Evolutionary conservation across 768 basidiomycete species (phyloP).

Genomic region (Pilatotrama ljubarskyi): DNA sequence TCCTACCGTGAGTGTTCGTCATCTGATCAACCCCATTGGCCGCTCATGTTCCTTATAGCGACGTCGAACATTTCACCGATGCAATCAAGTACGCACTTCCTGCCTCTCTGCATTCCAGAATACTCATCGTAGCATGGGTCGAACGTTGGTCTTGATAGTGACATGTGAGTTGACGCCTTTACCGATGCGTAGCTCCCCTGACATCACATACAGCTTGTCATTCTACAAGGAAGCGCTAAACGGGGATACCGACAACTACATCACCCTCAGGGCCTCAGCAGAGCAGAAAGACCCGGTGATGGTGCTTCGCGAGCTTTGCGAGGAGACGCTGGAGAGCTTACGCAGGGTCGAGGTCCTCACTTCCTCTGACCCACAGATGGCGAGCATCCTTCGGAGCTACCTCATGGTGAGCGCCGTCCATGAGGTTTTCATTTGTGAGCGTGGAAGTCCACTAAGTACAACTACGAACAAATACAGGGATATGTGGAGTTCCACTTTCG

Average conservation of each 20-base stretch:
- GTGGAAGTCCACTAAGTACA: neutral
- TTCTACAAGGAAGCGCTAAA: constrained; percentile 24
- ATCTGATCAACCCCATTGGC: neutral
- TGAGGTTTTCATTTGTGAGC: too few relatives aligned
- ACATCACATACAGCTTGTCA: neutral
- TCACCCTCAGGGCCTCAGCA: constrained; percentile 14
- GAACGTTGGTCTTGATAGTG: neutral
- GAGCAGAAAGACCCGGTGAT: neutral
- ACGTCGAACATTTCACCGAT: neutral
- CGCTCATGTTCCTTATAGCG: neutral
- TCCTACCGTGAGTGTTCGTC: constrained; percentile 31
- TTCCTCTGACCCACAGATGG: neutral
- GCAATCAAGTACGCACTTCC: neutral
- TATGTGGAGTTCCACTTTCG: constrained; percentile 9
- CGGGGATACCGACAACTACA: constrained; percentile 20
- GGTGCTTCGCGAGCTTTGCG: constrained; percentile 4
- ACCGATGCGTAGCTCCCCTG: neutral
- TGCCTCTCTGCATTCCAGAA: neutral
- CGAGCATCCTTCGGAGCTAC: neutral
- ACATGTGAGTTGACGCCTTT: neutral
- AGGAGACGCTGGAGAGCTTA: constrained; percentile 10
- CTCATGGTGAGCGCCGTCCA: neutral
- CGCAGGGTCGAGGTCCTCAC: neutral
- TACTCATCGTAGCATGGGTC: neutral
- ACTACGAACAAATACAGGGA: neutral